Percentiles rank a stretch among this genome's conserved stretches.
phyloP scores from a whole-genome alignment of 2,329 filamentous ascomycete species.

The Furcasterigmium furcatum region DNA sequence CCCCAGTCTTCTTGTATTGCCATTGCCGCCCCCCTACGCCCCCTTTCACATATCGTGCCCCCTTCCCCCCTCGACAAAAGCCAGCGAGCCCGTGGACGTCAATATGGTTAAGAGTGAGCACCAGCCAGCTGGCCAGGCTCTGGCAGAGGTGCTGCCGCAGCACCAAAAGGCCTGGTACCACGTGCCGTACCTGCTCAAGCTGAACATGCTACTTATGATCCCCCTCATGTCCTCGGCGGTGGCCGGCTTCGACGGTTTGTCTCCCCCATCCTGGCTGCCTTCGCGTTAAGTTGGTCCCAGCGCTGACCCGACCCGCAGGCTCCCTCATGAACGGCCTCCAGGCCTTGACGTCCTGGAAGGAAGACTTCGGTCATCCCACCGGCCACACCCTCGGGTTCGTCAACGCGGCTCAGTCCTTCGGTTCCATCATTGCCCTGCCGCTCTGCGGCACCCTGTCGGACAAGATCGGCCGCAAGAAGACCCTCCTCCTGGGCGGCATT shows the following conservation, averaged over 20 bases:
- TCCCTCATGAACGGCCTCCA: conserved; percentile 37
- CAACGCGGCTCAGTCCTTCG: conserved; percentile 38
- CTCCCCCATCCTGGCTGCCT: too few species aligned
- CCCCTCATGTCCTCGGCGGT: conserved; percentile 18
- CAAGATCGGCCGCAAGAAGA: conserved; percentile 31
- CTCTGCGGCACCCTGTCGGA: conserved; percentile 34
- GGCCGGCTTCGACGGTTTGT: conserved; percentile 8
- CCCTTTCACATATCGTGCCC: too few species aligned
- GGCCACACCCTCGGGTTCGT: conserved; percentile 30
- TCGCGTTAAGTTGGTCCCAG: background rate
- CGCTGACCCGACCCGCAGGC: conserved; percentile 11
- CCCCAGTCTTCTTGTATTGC: too few species aligned
- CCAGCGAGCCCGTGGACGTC: too few species aligned
- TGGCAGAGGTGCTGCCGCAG: conserved; percentile 31
- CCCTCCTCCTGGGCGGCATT: conserved; percentile 28
- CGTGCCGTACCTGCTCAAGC: conserved; percentile 35
- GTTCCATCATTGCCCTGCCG: conserved; percentile 36
- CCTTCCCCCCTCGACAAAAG: too few species aligned
- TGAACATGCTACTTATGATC: conserved; percentile 40
- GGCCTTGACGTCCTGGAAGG: conserved; percentile 27
- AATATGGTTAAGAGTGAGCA: conserved; percentile 3
- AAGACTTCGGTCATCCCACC: conserved; percentile 23
- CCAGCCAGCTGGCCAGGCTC: conserved; percentile 21
- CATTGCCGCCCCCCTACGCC: too few species aligned
- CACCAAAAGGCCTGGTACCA: conserved; percentile 38